Percentiles rank a stretch among this genome's conserved stretches.
Evolutionary conservation across 2,329 filamentous ascomycete genomes (phyloP).

Genomic region (Decorospora gaudefroyi): DNA sequence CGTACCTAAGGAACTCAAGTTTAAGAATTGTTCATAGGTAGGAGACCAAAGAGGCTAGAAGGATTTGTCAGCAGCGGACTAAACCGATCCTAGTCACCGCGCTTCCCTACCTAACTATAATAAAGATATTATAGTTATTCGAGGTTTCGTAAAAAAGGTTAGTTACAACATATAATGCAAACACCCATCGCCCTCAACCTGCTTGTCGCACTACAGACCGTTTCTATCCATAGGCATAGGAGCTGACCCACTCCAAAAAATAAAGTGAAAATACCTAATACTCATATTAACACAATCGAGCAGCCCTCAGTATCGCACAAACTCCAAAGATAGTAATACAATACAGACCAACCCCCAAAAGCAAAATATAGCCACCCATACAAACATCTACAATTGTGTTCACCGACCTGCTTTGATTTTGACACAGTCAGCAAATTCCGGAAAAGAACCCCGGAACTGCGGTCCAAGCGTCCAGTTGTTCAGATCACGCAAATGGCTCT

Average conservation of each 20-base stretch:
- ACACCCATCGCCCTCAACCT: too few species aligned
- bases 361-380: too few species aligned
- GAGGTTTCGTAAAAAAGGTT: too few species aligned
- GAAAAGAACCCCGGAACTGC: slow-evolving; percentile 68
- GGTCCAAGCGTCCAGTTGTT: slow-evolving; percentile 82
- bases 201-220: too few species aligned
- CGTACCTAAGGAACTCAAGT: too few species aligned
- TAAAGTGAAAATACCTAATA: slow-evolving; percentile 10
- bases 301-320: slow-evolving; percentile 2
- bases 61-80: too few species aligned
- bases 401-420: slow-evolving; percentile 41
- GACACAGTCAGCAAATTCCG: slow-evolving; percentile 52
- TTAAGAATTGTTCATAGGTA: too few species aligned
- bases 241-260: not conserved
- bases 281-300: slow-evolving; percentile 12
- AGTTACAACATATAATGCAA: too few species aligned
- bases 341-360: slow-evolving; percentile 6
- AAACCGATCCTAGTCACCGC: too few species aligned
- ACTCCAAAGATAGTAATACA: slow-evolving; percentile 4
- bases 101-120: too few species aligned
- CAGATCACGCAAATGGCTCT: slow-evolving; percentile 73
- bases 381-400: slow-evolving; percentile 19
- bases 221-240: not conserved
- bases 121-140: too few species aligned
- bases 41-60: too few species aligned